phyloP scores from a whole-genome alignment of 2,329 filamentous ascomycete species.

The Cercospora canescens region DNA sequence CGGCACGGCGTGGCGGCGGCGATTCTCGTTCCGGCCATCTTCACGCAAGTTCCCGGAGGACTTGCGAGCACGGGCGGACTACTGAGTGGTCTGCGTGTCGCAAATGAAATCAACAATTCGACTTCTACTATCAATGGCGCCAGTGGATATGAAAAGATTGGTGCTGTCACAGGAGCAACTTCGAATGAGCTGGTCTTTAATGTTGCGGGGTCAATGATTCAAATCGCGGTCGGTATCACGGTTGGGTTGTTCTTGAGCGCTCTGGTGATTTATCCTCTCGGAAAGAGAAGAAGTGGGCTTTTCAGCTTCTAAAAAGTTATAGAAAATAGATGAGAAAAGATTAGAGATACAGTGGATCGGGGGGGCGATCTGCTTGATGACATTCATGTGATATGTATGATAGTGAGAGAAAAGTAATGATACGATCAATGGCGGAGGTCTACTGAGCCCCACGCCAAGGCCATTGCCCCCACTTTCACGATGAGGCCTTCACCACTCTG shows the following conservation, averaged over 20 bases:
- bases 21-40: slow-evolving; percentile 82
- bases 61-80: slow-evolving; percentile 14
- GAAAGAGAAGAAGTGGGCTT: slow-evolving; percentile 47
- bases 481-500: neutral
- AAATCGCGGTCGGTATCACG: slow-evolving; percentile 53
- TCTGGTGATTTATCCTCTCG: slow-evolving; percentile 49
- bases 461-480: neutral
- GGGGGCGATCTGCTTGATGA: slow-evolving; percentile 1
- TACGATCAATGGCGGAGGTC: neutral
- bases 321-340: neutral
- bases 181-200: slow-evolving; percentile 49
- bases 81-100: slow-evolving; percentile 50
- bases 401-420: neutral
- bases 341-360: slow-evolving; percentile 1
- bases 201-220: slow-evolving; percentile 49
- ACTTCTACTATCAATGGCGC: slow-evolving; percentile 37
- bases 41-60: slow-evolving; percentile 42
- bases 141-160: slow-evolving; percentile 37
- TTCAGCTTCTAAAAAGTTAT: slow-evolving; percentile 38
- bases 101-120: slow-evolving; percentile 38
- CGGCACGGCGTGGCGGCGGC: slow-evolving; percentile 80
- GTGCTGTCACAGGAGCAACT: slow-evolving; percentile 14
- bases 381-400: slow-evolving; percentile 3
- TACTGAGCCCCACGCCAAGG: slow-evolving; percentile 2
- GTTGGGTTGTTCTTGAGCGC: slow-evolving; percentile 51